Percentiles rank a stretch among this genome's conserved stretches.
Evolutionary conservation across 345 rosid species (phyloP).

Genomic region (Punica granatum): DNA sequence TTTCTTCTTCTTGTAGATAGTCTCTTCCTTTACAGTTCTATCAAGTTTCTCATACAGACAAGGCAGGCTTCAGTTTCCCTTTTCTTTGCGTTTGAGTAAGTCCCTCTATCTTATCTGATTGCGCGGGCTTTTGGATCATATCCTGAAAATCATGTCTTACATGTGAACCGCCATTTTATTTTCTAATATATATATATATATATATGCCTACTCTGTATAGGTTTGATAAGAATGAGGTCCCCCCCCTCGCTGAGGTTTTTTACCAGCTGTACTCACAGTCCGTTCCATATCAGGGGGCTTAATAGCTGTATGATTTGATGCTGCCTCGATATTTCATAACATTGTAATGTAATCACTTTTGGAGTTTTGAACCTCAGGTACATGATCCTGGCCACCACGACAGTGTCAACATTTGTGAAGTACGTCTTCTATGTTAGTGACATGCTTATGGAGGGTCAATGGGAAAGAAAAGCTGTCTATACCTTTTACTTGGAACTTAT

Average conservation of each 20-base stretch:
- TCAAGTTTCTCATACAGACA: conserved; percentile 50
- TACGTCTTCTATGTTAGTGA: conserved; percentile 85
- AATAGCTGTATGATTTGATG: no score
- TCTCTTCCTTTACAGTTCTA: conserved; percentile 51
- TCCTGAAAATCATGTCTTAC: no score
- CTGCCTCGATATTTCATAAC: no score
- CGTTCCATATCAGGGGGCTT: no score
- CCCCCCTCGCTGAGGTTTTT: no score
- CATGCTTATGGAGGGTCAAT: conserved; percentile 94
- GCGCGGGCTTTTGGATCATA: neutral
- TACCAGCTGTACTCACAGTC: no score
- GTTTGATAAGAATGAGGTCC: no score
- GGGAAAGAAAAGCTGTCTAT: conserved; percentile 88
- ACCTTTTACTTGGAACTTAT: conserved; percentile 94
- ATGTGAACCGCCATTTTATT: no score
- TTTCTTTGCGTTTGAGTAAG: conserved; percentile 96
- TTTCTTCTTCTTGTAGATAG: conserved; percentile 67
- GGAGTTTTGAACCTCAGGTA: conserved; percentile 42
- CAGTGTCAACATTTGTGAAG: conserved; percentile 73
- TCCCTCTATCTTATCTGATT: conserved; percentile 2
- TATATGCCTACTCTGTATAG: no score
- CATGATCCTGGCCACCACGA: conserved; percentile 89
- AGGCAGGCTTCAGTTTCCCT: conserved; percentile 80
- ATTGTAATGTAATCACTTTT: neutral
- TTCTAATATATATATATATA: no score